Base-by-base conservation (phyloP, 164 flowering plant genomes). In the Kingdonia uniflora region DNA sequence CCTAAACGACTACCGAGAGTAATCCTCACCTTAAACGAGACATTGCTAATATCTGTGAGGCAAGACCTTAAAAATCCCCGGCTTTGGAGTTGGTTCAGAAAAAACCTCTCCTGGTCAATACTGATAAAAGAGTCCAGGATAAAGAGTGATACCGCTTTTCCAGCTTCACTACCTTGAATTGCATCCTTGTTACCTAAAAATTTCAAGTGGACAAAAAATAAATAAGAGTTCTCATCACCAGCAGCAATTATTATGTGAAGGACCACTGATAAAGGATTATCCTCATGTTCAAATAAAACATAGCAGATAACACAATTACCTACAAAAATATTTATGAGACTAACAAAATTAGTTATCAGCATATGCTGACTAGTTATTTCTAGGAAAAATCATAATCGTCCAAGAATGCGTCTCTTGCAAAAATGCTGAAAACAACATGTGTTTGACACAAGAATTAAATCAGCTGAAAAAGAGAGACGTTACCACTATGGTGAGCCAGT, bases 81-180 rank as follows among this genome's bases (percentile, higher is more conserved):
- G 60, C 95, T 92, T 66, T 88, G 91, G 57, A 92, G 88, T 65
- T 88, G 95, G 51, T 64, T 76, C 56, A 92, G 70, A 71, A 92
- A 86, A 72, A 77, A 84, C 71, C 74, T 78, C 43, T 86, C 96
- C 52, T 84, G 94, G 64, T 92, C 99, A 61, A 86, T 70, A 63
- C 81, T 73, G 59, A 88, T 69, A 59, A 84, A 66, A 42, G 91
- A 82, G 74, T 86, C 96, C 63, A 92, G 68, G 54, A 92, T 85
- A 80, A 78, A 84, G 14, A 84, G 65, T 12, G 99, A 56, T 49
- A 88, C 64, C 0, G 87, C 75, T 73, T 82, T 88, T 48, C 82
- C 91, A 64, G 87, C 79, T 73, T 88, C 99, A 79, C 91, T 92
- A 21, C 95, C 95, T 54, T 80, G 91, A 56, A 69, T 71, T 52